Evolutionary conservation across 208 protist species (phyloP).

Genomic region (Spongospora subterranea): DNA sequence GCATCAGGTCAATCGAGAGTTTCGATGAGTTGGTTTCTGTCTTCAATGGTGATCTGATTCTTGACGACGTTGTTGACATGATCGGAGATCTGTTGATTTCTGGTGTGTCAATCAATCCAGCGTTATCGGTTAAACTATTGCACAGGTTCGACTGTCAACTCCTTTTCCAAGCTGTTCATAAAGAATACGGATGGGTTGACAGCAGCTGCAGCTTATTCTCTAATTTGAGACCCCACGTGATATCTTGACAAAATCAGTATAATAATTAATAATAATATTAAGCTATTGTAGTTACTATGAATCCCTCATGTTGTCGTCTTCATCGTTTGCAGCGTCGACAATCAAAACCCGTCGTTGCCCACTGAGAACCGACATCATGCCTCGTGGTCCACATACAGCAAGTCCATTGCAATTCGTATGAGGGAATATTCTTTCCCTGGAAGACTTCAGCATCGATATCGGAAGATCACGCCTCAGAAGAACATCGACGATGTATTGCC

Average conservation of each 20-base stretch:
- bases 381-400: constrained; percentile 5
- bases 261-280: no score
- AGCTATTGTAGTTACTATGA: no score
- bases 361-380: not conserved
- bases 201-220: not conserved
- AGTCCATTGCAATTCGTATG: not conserved
- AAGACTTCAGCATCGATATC: not conserved
- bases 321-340: constrained; percentile 19
- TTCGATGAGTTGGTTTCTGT: no score
- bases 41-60: no score
- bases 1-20: no score
- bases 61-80: no score
- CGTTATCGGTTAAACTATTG: not conserved
- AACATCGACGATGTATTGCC: not conserved
- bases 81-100: no score
- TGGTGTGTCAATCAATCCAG: no score
- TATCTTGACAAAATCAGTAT: not conserved
- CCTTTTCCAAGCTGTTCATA: not conserved
- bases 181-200: not conserved
- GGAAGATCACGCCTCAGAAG: no score
- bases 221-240: not conserved
- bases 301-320: not conserved
- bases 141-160: not conserved
- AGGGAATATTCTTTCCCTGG: not conserved
- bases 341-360: not conserved